Evolutionary conservation across 2,329 filamentous ascomycete species (phyloP).

Genomic region (Pyricularia grisea): DNA sequence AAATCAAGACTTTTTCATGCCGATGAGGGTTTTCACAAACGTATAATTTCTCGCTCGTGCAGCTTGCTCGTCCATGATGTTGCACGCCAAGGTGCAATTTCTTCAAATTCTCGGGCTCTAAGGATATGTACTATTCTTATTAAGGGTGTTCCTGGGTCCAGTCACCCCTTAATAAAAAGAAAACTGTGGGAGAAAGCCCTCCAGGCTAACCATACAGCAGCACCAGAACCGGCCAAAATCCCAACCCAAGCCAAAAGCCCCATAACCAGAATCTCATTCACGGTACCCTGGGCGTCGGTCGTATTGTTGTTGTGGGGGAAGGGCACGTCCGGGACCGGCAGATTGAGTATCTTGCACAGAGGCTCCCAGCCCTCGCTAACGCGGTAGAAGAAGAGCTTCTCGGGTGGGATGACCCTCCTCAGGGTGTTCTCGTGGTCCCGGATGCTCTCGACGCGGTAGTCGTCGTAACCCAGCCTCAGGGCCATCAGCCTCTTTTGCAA

Average conservation of each 20-base stretch:
- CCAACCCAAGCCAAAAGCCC: neutral
- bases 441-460: constrained; percentile 5
- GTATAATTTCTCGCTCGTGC: too few relatives aligned
- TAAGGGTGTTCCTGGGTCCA: neutral
- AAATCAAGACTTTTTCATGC: neutral
- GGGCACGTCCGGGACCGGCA: constrained; percentile 21
- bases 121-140: neutral
- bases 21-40: neutral
- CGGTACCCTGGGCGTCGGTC: neutral
- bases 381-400: constrained; percentile 24
- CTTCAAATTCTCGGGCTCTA: neutral
- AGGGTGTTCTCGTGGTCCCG: constrained; percentile 18
- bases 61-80: neutral
- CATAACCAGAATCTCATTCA: constrained; percentile 1
- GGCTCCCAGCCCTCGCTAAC: constrained; percentile 25
- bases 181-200: neutral
- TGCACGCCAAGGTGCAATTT: neutral
- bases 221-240: neutral
- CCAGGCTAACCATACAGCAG: neutral
- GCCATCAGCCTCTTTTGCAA: constrained; percentile 10
- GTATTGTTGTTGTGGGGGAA: constrained; percentile 25
- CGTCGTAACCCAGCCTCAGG: constrained; percentile 21
- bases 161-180: neutral
- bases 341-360: constrained; percentile 22
- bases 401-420: constrained; percentile 20